These are phyloP conservation scores for Catharanthus roseus DNA, from an alignment of 257 asterid genomes.

Conservation along the genomic window DNA sequence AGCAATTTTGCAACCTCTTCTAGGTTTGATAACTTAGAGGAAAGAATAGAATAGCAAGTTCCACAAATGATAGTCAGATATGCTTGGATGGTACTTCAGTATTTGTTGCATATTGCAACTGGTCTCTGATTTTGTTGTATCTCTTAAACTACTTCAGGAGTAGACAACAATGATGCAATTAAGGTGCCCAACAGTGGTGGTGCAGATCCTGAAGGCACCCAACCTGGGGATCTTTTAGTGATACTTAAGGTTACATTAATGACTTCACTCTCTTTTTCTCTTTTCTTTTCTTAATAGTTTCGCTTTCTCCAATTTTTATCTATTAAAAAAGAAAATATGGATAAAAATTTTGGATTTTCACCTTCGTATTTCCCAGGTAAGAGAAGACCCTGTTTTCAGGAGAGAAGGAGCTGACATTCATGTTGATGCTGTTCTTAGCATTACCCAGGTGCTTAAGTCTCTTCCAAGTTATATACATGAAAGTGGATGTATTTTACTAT, in stretches of 20 bases:
- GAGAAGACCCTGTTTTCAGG: constrained; percentile 93
- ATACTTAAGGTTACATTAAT: constrained; percentile 53
- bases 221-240: constrained; percentile 80
- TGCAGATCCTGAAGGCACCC: constrained; percentile 89
- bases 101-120: not conserved
- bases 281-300: not conserved
- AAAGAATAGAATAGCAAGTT: not conserved
- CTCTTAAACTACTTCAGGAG: constrained; percentile 44
- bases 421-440: constrained; percentile 78
- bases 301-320: not conserved
- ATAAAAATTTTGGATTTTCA: constrained; percentile 9
- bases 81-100: constrained; percentile 3
- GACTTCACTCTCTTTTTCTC: constrained; percentile 10
- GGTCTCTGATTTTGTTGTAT: not conserved
- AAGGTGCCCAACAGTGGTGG: constrained; percentile 82
- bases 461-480: not conserved
- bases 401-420: constrained; percentile 91
- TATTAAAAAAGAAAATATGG: not conserved
- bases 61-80: not conserved
- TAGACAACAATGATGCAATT: constrained; percentile 67
- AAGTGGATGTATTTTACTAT: not conserved
- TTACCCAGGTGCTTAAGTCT: constrained; percentile 60
- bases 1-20: not conserved
- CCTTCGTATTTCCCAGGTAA: constrained; percentile 50
- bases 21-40: not conserved